Evolutionary conservation across 169 alveolate species (phyloP).

Genomic region (Blepharisma undulans): DNA sequence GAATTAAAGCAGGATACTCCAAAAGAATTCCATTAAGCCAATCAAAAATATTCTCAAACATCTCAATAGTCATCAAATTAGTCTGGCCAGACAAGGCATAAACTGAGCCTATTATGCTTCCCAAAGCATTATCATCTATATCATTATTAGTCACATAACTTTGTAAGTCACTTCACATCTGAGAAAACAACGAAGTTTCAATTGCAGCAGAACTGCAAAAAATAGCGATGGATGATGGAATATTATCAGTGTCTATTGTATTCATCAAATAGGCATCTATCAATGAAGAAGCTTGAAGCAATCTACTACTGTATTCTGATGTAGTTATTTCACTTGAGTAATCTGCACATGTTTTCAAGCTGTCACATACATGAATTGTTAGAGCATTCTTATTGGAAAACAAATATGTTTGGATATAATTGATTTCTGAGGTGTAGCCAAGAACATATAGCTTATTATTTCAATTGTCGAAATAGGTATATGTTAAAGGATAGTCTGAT

Average conservation of each 20-base stretch:
- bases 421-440: background rate
- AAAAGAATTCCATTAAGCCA: background rate
- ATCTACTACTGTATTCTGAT: background rate
- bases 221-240: background rate
- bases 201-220: background rate
- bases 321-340: background rate
- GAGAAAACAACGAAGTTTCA: background rate
- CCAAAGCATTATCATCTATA: background rate
- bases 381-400: background rate
- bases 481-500: background rate
- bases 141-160: background rate
- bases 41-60: background rate
- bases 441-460: background rate
- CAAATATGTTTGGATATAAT: background rate
- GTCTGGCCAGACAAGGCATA: background rate
- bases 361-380: background rate
- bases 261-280: background rate
- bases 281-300: background rate
- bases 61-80: background rate
- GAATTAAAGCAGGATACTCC: background rate
- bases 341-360: background rate
- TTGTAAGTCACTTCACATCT: background rate
- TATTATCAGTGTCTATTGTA: background rate
- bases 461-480: background rate
- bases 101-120: background rate